Percentiles rank a stretch among this genome's conserved stretches.
These are phyloP conservation scores for Pistacia atlantica DNA, from an alignment of 345 rosid genomes.

Conservation along the genomic window DNA sequence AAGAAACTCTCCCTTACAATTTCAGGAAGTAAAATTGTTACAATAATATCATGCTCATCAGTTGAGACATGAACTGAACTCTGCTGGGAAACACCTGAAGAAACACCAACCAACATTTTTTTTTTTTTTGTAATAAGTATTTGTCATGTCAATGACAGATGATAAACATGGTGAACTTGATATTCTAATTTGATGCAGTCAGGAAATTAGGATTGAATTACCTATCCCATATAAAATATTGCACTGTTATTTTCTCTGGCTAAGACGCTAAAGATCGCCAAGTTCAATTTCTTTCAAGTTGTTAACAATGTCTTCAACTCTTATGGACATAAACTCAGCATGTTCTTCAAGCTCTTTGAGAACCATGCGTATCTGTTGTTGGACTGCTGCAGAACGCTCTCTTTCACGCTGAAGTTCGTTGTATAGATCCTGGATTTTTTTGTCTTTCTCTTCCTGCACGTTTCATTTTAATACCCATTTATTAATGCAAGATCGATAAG, in stretches of 20 bases:
- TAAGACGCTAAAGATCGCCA: slow-evolving; percentile 18
- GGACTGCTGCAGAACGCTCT: slow-evolving; percentile 31
- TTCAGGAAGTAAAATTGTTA: neutral
- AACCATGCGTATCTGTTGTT: slow-evolving; percentile 29
- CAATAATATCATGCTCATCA: neutral
- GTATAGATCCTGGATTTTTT: slow-evolving; percentile 38
- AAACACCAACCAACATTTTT: neutral
- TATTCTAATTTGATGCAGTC: neutral
- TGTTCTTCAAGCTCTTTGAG: slow-evolving; percentile 42
- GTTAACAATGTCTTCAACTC: slow-evolving; percentile 39
- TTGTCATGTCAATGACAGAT: neutral
- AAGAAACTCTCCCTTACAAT: neutral
- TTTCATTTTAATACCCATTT: neutral
- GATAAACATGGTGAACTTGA: neutral
- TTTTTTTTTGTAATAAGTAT: neutral
- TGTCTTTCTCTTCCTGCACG: slow-evolving; percentile 43
- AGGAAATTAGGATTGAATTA: neutral
- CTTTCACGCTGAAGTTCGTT: slow-evolving; percentile 36
- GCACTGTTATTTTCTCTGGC: neutral
- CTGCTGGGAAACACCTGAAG: neutral
- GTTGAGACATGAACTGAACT: neutral
- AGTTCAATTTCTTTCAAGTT: slow-evolving; percentile 41
- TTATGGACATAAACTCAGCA: slow-evolving; percentile 33
- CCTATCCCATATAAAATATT: neutral
- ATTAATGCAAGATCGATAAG: neutral